Evolutionary conservation across 106 monocot genomes (phyloP), one percentile per base, ranked within the genome.

Genomic region (Platanthera guangdongensis): DNA sequence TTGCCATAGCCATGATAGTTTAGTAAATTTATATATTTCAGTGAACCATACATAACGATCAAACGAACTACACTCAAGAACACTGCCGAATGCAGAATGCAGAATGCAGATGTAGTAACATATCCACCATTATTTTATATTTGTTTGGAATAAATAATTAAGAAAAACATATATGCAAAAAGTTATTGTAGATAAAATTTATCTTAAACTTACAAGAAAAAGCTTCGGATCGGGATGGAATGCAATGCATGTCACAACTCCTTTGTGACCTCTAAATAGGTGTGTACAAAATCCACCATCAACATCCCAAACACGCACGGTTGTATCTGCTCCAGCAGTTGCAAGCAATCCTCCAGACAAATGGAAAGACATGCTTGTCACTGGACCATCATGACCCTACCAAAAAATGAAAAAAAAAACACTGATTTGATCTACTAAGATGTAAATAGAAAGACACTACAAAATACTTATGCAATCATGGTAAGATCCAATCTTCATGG

Each of bases 201-300:
- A 59, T 65, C 7, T 82, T 49, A 53, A 22, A 81, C 90, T 86
- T 77, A 99, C 97, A 86, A 94, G 81, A 64, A 94, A 85, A 50
- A 71, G 71, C 54, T 88, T 85, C 51, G 94, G 88, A 87, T 97
- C 89, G 19, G 84, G 83, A 83, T 99, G 97, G 75, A 99, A 99
- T 49, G 81, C 82, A 75, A 99, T 72, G 48, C 83, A 85, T 15
- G 99, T 99, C 47, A 99, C 88, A 74, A 99, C 88, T 4, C 91
- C 92, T 76, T 83, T 53, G 60, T 99, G 99, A 47, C 99, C 99
- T 88, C 76, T 90, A 47, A 99, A 94, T 83, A 81, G 88, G 85
- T 99, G 94, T 25, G 99, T 99, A 82, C 99, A 99, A 73, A 86
- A 99, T 4, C 99, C 99, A 71, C 99, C 94, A 78, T 94, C 99